Percentiles rank a stretch among this genome's conserved stretches.
phyloP scores from a whole-genome alignment of 371 early-diverging fungal species.

The Mortierella sp. region DNA sequence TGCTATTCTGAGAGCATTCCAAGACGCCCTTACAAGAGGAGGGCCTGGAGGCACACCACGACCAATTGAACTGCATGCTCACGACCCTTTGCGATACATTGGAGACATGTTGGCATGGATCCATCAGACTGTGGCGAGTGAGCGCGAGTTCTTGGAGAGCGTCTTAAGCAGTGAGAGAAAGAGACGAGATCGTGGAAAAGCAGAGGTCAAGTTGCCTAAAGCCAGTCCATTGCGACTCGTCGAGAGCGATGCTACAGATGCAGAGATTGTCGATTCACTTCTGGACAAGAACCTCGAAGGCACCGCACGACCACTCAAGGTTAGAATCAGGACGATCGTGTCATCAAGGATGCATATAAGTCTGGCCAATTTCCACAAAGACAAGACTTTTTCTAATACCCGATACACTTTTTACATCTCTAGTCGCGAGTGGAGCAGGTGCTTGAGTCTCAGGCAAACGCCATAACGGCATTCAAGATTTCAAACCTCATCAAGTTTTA shows the following conservation, averaged over 20 bases:
- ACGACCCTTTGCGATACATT: slow-evolving; percentile 90
- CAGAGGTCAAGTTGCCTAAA: slow-evolving; percentile 35
- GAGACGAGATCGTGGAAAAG: slow-evolving; percentile 37
- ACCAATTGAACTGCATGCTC: slow-evolving; percentile 94
- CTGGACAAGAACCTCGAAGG: slow-evolving; percentile 84
- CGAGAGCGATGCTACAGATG: slow-evolving; percentile 49
- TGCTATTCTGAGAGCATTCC: slow-evolving; percentile 81
- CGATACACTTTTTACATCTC: not conserved
- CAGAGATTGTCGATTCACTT: slow-evolving; percentile 59
- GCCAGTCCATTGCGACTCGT: slow-evolving; percentile 51
- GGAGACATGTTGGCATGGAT: slow-evolving; percentile 98
- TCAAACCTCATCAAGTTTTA: slow-evolving; percentile 87
- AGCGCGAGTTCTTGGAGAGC: slow-evolving; percentile 89
- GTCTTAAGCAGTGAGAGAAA: slow-evolving; percentile 64
- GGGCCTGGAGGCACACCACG: slow-evolving; percentile 88
- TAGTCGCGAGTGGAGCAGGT: slow-evolving; percentile 86
- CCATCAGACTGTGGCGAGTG: slow-evolving; percentile 92
- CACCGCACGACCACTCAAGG: slow-evolving; percentile 82
- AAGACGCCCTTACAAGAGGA: slow-evolving; percentile 88
- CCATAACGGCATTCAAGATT: slow-evolving; percentile 79
- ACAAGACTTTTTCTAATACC: not conserved
- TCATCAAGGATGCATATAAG: not conserved
- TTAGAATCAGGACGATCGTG: slow-evolving; percentile 32
- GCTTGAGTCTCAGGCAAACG: slow-evolving; percentile 76
- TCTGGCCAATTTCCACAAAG: not conserved